Base-by-base conservation (phyloP, 495 filamentous ascomycete genomes). In the Chaetomium tenue region DNA sequence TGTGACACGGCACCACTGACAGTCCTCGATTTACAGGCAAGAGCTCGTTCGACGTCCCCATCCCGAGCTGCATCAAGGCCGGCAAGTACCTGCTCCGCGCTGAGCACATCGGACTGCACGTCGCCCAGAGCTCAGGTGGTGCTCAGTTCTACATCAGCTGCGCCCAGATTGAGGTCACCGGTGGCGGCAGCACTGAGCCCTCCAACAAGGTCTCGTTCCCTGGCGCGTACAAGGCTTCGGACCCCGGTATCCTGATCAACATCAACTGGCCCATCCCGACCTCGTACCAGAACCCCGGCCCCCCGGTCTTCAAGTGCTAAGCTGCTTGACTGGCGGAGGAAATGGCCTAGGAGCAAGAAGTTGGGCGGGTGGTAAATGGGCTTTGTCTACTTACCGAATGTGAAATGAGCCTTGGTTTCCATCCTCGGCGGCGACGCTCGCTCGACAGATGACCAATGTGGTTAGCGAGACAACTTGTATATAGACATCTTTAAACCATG, bases 71-170 rank as follows among this genome's bases (percentile, higher is more conserved):
- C 63, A 78, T 84, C 57, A 74, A 77, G 3, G 63, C 79, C 0
- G 85, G 84, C 39, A 74, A 82, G 64, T 88, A 88, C 63, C 82
- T 88, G 20, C 71, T 87, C 40, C 81, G 85, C 28, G 82, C 80
- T 18, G 86, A 88, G 73, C 83, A 86, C 62, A 80, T 87, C 57
- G 84, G 74, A 16, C 74, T 85, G 13, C 82, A 86, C 66, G 64
- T 61, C 25, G 84, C 83, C 11, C 63, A 64, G 42, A 66, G 69
- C 9, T 63, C 68, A 5, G 78, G 77, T 1, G 82, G 81, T 0
- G 82, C 85, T 11, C 72, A 79, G 73, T 84, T 84, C 64, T 86
- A 84, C 64, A 71, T 83, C 56, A 73, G 67, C 1, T 80, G 78
- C 66, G 77, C 75, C 4, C 78, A 80, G 70, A 60, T 79, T 48